Conservation (phyloP, 768 basidiomycete genomes). For the Mycena haematopus region DNA sequence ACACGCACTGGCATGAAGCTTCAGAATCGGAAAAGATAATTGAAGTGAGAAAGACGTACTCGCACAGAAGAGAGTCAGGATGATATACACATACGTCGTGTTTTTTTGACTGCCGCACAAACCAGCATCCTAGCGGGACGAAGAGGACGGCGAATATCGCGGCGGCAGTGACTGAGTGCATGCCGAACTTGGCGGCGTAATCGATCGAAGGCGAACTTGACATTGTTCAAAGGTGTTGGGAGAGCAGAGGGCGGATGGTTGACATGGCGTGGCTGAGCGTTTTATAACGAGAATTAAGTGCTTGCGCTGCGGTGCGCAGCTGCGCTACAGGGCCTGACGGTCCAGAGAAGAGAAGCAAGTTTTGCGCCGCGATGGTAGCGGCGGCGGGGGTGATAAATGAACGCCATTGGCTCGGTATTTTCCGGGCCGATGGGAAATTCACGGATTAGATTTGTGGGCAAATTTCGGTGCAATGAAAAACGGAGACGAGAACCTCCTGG, state of each 20-base stretch:
- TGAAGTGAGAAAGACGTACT: conserved; percentile 36
- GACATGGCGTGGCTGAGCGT: too few relatives aligned
- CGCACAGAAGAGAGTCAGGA: conserved; percentile 46
- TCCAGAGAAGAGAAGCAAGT: too few relatives aligned
- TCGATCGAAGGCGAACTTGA: conserved; percentile 23
- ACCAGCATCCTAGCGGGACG: conserved; percentile 38
- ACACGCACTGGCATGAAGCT: conserved; percentile 42
- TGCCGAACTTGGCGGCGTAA: conserved; percentile 42
- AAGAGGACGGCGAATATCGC: conserved; percentile 45
- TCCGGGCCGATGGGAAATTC: too few relatives aligned
- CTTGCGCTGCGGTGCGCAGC: too few relatives aligned
- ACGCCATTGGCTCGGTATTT: too few relatives aligned
- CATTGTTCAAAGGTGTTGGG: background rate
- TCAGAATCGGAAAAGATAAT: background rate
- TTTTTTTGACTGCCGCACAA: conserved; percentile 37
- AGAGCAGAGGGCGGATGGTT: background rate
- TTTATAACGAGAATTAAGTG: too few relatives aligned
- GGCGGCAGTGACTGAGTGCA: conserved; percentile 43
- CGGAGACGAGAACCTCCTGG: too few relatives aligned
- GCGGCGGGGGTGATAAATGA: too few relatives aligned
- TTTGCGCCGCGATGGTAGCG: too few relatives aligned
- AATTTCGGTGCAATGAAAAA: too few relatives aligned
- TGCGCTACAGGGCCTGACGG: too few relatives aligned
- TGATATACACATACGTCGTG: conserved; percentile 43
- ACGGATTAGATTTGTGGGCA: too few relatives aligned